Conservation (phyloP, 306 rosid genomes). For the Corylus americana region DNA sequence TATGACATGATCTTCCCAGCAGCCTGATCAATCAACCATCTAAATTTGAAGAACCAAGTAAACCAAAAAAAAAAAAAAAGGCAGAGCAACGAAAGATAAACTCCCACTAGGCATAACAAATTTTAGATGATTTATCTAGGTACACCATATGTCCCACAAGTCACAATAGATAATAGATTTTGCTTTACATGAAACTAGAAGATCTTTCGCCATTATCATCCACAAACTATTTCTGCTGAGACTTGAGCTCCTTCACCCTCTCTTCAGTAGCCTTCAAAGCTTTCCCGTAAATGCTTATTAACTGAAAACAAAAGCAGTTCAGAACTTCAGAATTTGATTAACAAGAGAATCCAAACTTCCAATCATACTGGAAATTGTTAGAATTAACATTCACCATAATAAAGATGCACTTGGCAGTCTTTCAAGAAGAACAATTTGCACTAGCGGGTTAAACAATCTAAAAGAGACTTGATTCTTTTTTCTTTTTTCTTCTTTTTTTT, state of each 20-base stretch:
- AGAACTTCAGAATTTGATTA: background rate
- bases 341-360: background rate
- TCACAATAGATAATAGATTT: slow-evolving; percentile 12
- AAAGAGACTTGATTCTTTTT: background rate
- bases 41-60: background rate
- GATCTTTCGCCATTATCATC: slow-evolving; percentile 25
- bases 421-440: background rate
- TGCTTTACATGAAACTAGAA: slow-evolving; percentile 15
- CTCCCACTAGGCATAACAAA: background rate
- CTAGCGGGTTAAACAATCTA: background rate
- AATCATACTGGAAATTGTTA: background rate
- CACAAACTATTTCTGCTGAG: slow-evolving; percentile 52
- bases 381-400: background rate
- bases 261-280: slow-evolving; percentile 75
- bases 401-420: background rate
- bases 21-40: background rate
- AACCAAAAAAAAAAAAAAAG: background rate
- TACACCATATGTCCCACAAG: background rate
- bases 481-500: background rate
- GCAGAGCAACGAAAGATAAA: background rate
- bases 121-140: background rate
- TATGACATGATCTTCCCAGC: background rate
- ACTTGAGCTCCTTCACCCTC: slow-evolving; percentile 80
- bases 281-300: slow-evolving; percentile 72
- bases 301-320: slow-evolving; percentile 42